These are phyloP conservation scores for Chimonanthus praecox DNA, from an alignment of 164 flowering plant species.

Conservation along the genomic window DNA sequence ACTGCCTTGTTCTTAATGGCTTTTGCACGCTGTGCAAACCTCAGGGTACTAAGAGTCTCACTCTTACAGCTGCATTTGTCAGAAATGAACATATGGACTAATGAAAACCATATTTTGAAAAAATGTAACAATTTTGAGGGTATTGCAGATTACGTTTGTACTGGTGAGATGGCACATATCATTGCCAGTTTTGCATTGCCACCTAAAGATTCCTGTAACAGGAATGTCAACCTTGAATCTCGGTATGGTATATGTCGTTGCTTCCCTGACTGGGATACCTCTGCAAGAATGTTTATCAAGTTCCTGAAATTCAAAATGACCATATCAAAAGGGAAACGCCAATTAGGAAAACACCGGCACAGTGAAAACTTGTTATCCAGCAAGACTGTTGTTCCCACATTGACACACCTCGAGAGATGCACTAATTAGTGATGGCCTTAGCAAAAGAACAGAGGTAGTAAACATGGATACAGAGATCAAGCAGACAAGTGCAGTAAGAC, in stretches of 20 bases:
- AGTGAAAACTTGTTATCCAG: background rate
- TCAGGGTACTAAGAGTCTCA: conserved; percentile 85
- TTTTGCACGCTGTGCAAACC: conserved; percentile 98
- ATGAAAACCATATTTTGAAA: background rate
- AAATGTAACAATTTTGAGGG: background rate
- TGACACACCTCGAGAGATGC: background rate
- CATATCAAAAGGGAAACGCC: too few species aligned
- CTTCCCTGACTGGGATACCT: conserved; percentile 92
- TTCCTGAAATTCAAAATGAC: conserved; percentile 55
- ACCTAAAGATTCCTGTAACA: conserved; percentile 95
- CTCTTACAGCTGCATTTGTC: conserved; percentile 71
- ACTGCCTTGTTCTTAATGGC: conserved; percentile 91
- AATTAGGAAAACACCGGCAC: conserved; percentile 1
- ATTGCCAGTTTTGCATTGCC: conserved; percentile 96
- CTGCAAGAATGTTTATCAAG: conserved; percentile 94
- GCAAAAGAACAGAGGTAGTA: too few species aligned
- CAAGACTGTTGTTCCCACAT: background rate
- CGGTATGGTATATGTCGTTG: conserved; percentile 97
- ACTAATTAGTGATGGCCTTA: too few species aligned
- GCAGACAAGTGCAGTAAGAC: too few species aligned
- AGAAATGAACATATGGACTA: background rate
- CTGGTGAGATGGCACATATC: conserved; percentile 96
- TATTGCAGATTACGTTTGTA: conserved; percentile 47
- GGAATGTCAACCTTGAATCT: conserved; percentile 91
- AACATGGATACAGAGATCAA: too few species aligned